Evolutionary conservation across 371 early-diverging fungal species (phyloP).

Genomic region (Cokeromyces recurvatus): DNA sequence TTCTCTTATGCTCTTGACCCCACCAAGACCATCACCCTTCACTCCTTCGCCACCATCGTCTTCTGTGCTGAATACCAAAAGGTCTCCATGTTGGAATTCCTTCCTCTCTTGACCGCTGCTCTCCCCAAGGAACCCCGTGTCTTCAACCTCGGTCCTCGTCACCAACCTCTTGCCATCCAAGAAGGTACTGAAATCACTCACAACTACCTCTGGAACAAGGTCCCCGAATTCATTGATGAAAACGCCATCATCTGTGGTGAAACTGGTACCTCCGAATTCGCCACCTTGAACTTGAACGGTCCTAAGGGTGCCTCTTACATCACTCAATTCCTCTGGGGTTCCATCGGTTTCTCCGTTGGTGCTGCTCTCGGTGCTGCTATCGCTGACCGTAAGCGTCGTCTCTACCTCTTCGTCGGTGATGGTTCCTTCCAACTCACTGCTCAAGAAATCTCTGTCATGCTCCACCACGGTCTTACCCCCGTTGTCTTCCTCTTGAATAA

Average conservation of each 20-base stretch:
- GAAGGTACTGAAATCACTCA: slow-evolving; percentile 24
- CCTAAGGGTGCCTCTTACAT: slow-evolving; percentile 29
- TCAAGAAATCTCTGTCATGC: slow-evolving; percentile 41
- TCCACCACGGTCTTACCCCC: slow-evolving; percentile 35
- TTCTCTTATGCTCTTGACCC: slow-evolving; percentile 26
- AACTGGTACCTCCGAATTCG: slow-evolving; percentile 48
- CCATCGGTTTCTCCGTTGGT: slow-evolving; percentile 37
- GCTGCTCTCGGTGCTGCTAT: slow-evolving; percentile 28
- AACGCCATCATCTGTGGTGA: slow-evolving; percentile 39
- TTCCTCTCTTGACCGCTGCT: slow-evolving; percentile 25
- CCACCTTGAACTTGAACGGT: slow-evolving; percentile 24
- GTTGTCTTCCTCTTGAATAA: slow-evolving; percentile 47
- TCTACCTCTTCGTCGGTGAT: slow-evolving; percentile 45
- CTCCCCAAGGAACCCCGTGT: slow-evolving; percentile 17
- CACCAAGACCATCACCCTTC: slow-evolving; percentile 30
- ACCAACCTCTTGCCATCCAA: slow-evolving; percentile 9
- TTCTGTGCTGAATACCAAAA: slow-evolving; percentile 29
- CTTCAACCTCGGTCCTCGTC: slow-evolving; percentile 17
- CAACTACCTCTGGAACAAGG: slow-evolving; percentile 36
- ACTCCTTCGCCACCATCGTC: slow-evolving; percentile 29
- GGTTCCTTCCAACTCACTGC: slow-evolving; percentile 49
- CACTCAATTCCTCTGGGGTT: slow-evolving; percentile 38
- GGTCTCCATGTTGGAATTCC: slow-evolving; percentile 31
- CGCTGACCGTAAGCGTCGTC: slow-evolving; percentile 24
- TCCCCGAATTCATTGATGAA: slow-evolving; percentile 23